These are phyloP conservation scores for Rhodotorula sphaerocarpa DNA, from an alignment of 768 basidiomycete species.

Conservation along the genomic window DNA sequence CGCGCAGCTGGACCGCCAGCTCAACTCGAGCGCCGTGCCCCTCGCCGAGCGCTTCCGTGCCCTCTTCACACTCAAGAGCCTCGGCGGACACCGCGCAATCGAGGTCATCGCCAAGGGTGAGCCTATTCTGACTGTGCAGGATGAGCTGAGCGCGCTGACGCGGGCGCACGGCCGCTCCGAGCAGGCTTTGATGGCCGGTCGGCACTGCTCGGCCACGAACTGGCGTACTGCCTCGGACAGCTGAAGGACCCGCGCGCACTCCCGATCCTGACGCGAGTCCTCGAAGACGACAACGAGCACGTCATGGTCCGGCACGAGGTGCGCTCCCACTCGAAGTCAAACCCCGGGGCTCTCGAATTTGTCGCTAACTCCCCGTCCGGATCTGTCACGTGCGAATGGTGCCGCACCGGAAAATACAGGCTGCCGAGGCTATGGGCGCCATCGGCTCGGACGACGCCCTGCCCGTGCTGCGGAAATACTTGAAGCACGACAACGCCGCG, in stretches of 20 bases:
- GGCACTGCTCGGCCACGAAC: slow-evolving; percentile 87
- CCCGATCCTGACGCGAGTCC: slow-evolving; percentile 66
- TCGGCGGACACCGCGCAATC: slow-evolving; percentile 58
- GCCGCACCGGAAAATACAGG: slow-evolving; percentile 53
- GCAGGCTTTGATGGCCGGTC: slow-evolving; percentile 78
- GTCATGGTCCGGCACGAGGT: slow-evolving; percentile 99
- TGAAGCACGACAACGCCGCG: slow-evolving; percentile 61
- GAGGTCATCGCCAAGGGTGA: slow-evolving; percentile 75
- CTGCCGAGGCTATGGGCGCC: slow-evolving; percentile 98
- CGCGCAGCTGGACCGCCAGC: slow-evolving; percentile 61
- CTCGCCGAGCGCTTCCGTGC: slow-evolving; percentile 83
- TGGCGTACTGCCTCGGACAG: slow-evolving; percentile 95
- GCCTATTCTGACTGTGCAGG: slow-evolving; percentile 1
- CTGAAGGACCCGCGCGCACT: slow-evolving; percentile 66
- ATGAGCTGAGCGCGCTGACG: background rate
- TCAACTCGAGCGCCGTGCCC: slow-evolving; percentile 67
- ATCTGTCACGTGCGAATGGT: background rate
- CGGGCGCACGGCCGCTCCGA: too few species aligned
- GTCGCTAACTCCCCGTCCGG: background rate
- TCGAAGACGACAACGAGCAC: slow-evolving; percentile 63
- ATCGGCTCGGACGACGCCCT: slow-evolving; percentile 64
- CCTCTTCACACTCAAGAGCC: slow-evolving; percentile 79
- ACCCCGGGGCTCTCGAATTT: too few species aligned
- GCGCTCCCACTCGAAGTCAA: slow-evolving; percentile 28
- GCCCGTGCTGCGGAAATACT: slow-evolving; percentile 61